A percentile compares a stretch with the other conserved stretches of the same genome.
Evolutionary conservation across 805 yeast genomes (phyloP).

Genomic region (Spathaspora arborariae): DNA sequence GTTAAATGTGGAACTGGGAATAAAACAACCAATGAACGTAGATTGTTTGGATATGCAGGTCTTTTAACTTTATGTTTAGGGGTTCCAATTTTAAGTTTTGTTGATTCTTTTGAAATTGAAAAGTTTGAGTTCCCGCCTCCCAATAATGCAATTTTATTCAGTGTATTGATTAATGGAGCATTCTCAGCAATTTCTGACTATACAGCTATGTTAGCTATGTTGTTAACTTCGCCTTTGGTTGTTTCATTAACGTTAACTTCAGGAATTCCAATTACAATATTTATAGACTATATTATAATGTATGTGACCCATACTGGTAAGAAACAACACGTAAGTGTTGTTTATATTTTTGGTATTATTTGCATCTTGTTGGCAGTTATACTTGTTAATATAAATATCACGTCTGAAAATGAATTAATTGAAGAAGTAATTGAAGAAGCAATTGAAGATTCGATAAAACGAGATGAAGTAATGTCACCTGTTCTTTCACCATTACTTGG

Average conservation of each 20-base stretch:
- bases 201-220: slow-evolving; percentile 46
- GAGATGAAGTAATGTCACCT: slow-evolving; percentile 45
- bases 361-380: slow-evolving; percentile 45
- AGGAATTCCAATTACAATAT: slow-evolving; percentile 49
- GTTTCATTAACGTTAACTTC: slow-evolving; percentile 50
- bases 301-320: slow-evolving; percentile 9
- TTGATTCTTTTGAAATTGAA: slow-evolving; percentile 37
- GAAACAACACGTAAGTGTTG: slow-evolving; percentile 19
- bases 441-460: slow-evolving; percentile 43
- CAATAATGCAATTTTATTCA: slow-evolving; percentile 23
- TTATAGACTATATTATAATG: slow-evolving; percentile 41
- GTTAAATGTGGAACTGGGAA: slow-evolving; percentile 42
- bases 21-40: slow-evolving; percentile 42
- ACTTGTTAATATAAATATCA: slow-evolving; percentile 40
- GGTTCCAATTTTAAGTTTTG: slow-evolving; percentile 35
- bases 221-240: slow-evolving; percentile 51
- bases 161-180: slow-evolving; percentile 39
- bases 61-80: slow-evolving; percentile 36
- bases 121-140: slow-evolving; percentile 41
- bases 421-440: slow-evolving; percentile 47
- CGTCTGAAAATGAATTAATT: slow-evolving; percentile 41
- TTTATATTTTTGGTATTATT: slow-evolving; percentile 45
- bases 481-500: slow-evolving; percentile 42
- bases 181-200: slow-evolving; percentile 49
- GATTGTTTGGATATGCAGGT: slow-evolving; percentile 47